Percentiles rank a stretch among this genome's conserved stretches.
These are phyloP conservation scores for Aspergillus melleus DNA, from an alignment of 2,329 filamentous ascomycete genomes.

Conservation along the genomic window DNA sequence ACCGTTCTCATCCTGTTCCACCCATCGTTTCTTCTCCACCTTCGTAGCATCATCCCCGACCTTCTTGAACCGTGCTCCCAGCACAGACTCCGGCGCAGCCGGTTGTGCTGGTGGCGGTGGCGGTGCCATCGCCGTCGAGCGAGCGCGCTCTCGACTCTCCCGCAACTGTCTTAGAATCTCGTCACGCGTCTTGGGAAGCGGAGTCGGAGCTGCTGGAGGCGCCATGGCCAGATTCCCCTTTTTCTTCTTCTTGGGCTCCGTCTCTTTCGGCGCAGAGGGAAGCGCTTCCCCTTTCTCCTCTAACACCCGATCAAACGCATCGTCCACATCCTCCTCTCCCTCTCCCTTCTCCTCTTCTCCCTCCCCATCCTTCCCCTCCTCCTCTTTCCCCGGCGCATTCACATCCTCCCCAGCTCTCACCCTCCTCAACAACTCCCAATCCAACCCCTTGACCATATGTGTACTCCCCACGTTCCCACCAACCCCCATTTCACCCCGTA, in stretches of 20 bases:
- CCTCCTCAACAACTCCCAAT: conserved; percentile 67
- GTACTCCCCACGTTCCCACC: conserved; percentile 79
- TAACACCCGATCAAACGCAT: conserved; percentile 53
- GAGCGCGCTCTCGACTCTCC: conserved; percentile 40
- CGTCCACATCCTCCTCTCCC: conserved; percentile 58
- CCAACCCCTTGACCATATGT: conserved; percentile 87
- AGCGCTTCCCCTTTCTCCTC: conserved; percentile 37
- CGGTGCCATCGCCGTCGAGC: conserved; percentile 23
- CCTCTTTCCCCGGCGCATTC: conserved; percentile 20
- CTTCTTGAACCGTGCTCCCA: conserved; percentile 59
- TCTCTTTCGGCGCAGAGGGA: conserved; percentile 30
- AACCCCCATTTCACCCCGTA: conserved; percentile 70
- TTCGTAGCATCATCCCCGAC: conserved; percentile 46
- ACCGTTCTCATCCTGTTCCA: conserved; percentile 56
- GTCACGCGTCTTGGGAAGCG: conserved; percentile 53
- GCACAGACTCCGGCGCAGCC: conserved; percentile 48
- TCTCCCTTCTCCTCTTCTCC: conserved; percentile 27
- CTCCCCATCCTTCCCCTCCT: conserved; percentile 6
- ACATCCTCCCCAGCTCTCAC: conserved; percentile 58
- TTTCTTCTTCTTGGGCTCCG: conserved; percentile 52
- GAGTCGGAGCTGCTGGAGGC: conserved; percentile 36
- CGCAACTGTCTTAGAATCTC: conserved; percentile 62
- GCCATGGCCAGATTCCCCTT: conserved; percentile 47
- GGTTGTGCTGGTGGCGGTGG: conserved; percentile 40
- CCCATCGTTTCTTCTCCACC: conserved; percentile 50